A percentile compares a stretch with the other conserved stretches of the same genome.
phyloP scores from a whole-genome alignment of 2,329 filamentous ascomycete species.

The Nemania serpens region DNA sequence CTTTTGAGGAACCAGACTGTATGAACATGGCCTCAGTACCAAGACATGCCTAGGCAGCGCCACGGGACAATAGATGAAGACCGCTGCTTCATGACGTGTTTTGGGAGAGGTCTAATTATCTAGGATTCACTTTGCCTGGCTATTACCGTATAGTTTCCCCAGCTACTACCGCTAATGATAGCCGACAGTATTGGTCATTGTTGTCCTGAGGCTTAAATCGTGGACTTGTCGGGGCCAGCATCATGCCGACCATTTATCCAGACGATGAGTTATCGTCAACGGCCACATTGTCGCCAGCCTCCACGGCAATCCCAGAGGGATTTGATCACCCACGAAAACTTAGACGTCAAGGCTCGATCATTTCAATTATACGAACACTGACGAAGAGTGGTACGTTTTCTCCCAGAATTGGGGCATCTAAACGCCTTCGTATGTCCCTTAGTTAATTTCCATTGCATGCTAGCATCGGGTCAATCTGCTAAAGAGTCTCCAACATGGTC shows the following conservation, averaged over 20 bases:
- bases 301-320: constrained; percentile 35
- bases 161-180: not conserved
- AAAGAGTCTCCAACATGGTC: constrained; percentile 33
- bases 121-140: constrained; percentile 13
- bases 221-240: constrained; percentile 26
- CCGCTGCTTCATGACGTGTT: constrained; percentile 15
- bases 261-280: constrained; percentile 29
- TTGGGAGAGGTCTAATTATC: constrained; percentile 17
- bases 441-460: constrained; percentile 16
- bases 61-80: not conserved
- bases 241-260: constrained; percentile 28
- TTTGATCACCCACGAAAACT: constrained; percentile 44
- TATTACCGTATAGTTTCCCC: constrained; percentile 15
- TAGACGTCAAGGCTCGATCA: constrained; percentile 48
- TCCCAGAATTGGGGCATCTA: not conserved
- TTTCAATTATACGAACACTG: constrained; percentile 49
- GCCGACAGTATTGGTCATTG: not conserved
- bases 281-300: constrained; percentile 31
- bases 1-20: not conserved
- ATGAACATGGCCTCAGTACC: not conserved
- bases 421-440: not conserved
- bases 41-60: constrained; percentile 10
- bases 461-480: constrained; percentile 35
- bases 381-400: constrained; percentile 44
- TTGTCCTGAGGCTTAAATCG: constrained; percentile 34